Evolutionary conservation across 441 rosid genomes (phyloP), one percentile per base, ranked within the genome.

Genomic region (Sinapis alba): DNA sequence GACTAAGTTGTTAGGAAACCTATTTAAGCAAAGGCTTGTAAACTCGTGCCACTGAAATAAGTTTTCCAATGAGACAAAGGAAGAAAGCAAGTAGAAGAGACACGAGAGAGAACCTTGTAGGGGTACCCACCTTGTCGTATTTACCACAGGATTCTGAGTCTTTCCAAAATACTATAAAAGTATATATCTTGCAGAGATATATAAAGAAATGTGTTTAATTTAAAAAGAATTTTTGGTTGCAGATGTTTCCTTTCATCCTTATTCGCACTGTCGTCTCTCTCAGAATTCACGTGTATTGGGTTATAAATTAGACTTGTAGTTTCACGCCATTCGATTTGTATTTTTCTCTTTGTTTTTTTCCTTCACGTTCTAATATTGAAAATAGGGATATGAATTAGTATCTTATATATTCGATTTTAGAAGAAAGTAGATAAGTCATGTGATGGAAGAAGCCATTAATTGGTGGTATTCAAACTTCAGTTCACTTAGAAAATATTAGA

Each of bases 21-120:
- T 32, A 50, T 23, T 71, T 65, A 66, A 59, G 69, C 21, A 71
- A 59, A 57, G 5, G 15, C 59, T 24, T 24, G 50, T 59, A 61
- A 78, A 66, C 65, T 72, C 69, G 65, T 72, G 81, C 60, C 73
- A 72, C 18, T n/a, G 28, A 66, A 38, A 72, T 53, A 47, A 50
- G 73, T 78, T 60, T 1, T 24, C 50, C 73, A 47, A 78, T 71
- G 50, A 78, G 81, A 78, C 81, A 78, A 72, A 72, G 62, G 77
- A 67, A 72, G 73, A 77, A 71, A 66, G 77, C 80, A 77, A 77
- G 61, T 34, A 60, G 80, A 78, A 66, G 77, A 72, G 81, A 78
- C 73, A 72, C 73, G 73, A 78, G 77, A 72, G 73, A 78, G 73
- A 72, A 78, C 81, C 81, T 72, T 72, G 77, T 78, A 67, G 69